Conservation (phyloP, 2,329 filamentous ascomycete genomes). For the Claviceps digitariae region DNA sequence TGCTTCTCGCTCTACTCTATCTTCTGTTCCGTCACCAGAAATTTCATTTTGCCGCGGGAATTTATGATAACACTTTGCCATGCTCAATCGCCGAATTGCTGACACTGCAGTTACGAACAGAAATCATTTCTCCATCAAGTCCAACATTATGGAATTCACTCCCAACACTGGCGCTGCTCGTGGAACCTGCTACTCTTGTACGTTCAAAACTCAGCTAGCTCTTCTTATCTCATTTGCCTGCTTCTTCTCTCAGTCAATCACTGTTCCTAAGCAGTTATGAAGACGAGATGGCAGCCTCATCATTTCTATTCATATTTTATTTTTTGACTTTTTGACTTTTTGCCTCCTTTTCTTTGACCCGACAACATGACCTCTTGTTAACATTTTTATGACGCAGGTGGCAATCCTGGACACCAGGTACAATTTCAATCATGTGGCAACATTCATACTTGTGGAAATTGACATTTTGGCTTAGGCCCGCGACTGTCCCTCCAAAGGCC, state of each 20-base stretch:
- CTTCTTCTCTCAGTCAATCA: not conserved
- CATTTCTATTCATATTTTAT: not conserved
- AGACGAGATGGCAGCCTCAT: not conserved
- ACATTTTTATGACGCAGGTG: constrained; percentile 35
- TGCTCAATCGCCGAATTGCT: not conserved
- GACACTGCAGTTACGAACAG: not conserved
- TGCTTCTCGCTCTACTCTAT: not conserved
- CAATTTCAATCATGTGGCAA: constrained; percentile 15
- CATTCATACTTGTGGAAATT: constrained; percentile 6
- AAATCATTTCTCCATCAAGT: not conserved
- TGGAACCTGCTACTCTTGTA: constrained; percentile 40
- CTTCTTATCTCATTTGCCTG: not conserved
- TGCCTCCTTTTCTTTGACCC: not conserved
- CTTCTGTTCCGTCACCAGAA: not conserved
- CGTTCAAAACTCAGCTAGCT: constrained; percentile 15
- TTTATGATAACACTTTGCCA: not conserved
- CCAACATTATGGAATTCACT: constrained; percentile 24
- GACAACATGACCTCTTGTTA: not conserved
- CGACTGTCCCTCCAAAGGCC: constrained; percentile 74
- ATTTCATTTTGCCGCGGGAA: not conserved
- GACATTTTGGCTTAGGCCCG: constrained; percentile 45
- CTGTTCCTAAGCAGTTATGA: not conserved
- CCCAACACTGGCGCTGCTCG: constrained; percentile 12
- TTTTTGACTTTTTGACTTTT: not conserved
- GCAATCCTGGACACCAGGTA: constrained; percentile 64